Base-by-base conservation (phyloP, 2,329 filamentous ascomycete species). In the Penicillium sp. region DNA sequence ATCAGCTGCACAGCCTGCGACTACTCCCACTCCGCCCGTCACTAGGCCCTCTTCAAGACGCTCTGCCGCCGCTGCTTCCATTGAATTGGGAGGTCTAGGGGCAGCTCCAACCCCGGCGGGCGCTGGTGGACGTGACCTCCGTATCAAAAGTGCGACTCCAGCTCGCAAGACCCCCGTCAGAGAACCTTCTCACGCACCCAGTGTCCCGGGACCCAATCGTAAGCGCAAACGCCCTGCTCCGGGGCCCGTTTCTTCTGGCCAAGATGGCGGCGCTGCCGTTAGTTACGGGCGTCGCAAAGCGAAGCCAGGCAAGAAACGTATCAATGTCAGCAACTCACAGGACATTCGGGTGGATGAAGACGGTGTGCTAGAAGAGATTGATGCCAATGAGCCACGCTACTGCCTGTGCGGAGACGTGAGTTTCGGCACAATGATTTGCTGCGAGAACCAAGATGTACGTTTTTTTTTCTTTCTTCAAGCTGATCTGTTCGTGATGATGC, bases 341-440 rank as follows among this genome's bases (percentile, higher is more conserved):
- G 77, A 78, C 55, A 70, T 77, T 30, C 78, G 79, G 26, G 76
- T 79, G 37, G 81, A 82, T 55, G 78, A 82, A 61, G 79, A 82
- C 55, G 81, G 79, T 0, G 79, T 81, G 0, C 65, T 80, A 38
- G 79, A 81, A 63, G 74, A 81, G 64, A 83, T 88, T 59, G 85
- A 88, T 70, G 84, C 85, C 0, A 80, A 87, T 58, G 87, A 89
- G 73, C 82, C 84, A 16, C 77, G 83, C n/a, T 89, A 89, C 70
- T 89, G 87, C 71, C 73, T 87, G 45, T 89, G 87, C 68, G 83
- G 83, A 42, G 85, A 88, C 66, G 85, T 89, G 19, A 87, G 84
- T 67, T 88, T 82, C 68, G 87, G 87, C 33, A 83, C 82, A 40
- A 89, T 89, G 87, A 86, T 89, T 61, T 84, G 82, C 46, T 89